phyloP scores from a whole-genome alignment of 768 basidiomycete genomes.

The Tephrocybe sp. region DNA sequence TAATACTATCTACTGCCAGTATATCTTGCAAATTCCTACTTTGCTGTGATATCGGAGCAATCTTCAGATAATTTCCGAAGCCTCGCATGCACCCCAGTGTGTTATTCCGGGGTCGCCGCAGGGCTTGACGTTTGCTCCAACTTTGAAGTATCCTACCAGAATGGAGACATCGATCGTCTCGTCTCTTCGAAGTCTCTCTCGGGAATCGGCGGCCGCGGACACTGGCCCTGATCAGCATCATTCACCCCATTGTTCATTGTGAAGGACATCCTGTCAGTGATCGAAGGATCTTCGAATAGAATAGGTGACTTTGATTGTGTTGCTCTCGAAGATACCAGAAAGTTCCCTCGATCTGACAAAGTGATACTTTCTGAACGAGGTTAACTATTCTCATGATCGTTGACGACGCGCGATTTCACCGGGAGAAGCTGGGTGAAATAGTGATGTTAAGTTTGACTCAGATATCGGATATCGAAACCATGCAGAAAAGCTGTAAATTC shows the following conservation, averaged over 20 bases:
- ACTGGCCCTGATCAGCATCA: not conserved
- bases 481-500: conserved; percentile 3
- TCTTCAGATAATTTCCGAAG: not conserved
- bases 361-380: not conserved
- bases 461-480: not conserved
- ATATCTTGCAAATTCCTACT: not conserved
- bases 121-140: not conserved
- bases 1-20: not conserved
- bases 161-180: not conserved
- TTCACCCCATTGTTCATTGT: conserved; percentile 2
- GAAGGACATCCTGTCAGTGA: not conserved
- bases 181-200: not conserved
- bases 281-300: not conserved
- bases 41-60: not conserved
- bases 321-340: not conserved
- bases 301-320: not conserved
- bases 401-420: not conserved
- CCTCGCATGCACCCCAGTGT: not conserved
- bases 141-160: not conserved
- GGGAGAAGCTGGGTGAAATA: not conserved
- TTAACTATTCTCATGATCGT: not conserved
- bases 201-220: not conserved
- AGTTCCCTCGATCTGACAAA: not conserved
- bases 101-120: not conserved
- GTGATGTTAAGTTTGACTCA: not conserved